Percentiles rank a stretch among this genome's conserved stretches.
Evolutionary conservation across 2,329 filamentous ascomycete genomes (phyloP).

Genomic region (Aspergillus sp.): DNA sequence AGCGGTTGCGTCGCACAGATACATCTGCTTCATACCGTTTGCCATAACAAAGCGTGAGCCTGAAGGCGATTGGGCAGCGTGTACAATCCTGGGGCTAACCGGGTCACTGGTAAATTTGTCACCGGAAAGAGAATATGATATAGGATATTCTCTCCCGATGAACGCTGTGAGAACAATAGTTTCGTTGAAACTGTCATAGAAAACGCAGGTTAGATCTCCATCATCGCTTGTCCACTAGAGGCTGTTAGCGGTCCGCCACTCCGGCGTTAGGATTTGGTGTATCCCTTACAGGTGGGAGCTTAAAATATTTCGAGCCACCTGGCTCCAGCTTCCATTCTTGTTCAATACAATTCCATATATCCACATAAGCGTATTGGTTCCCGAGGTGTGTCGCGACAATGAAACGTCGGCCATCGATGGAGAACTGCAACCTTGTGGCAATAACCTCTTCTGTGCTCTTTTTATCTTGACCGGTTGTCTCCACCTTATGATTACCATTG

Average conservation of each 20-base stretch:
- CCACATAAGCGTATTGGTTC: slow-evolving; percentile 25
- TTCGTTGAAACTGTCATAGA: slow-evolving; percentile 31
- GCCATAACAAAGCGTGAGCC: slow-evolving; percentile 29
- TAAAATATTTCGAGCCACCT: slow-evolving; percentile 19
- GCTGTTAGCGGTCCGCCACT: slow-evolving; percentile 8
- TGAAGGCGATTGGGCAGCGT: slow-evolving; percentile 36
- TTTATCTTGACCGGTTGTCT: slow-evolving; percentile 2
- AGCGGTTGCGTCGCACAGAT: slow-evolving; percentile 33
- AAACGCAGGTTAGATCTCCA: slow-evolving; percentile 34
- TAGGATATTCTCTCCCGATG: slow-evolving; percentile 21
- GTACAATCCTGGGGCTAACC: slow-evolving; percentile 31
- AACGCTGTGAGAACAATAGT: slow-evolving; percentile 30
- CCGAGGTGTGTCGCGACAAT: slow-evolving; percentile 35
- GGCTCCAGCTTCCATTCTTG: slow-evolving; percentile 19
- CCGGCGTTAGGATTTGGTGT: neutral
- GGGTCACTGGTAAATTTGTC: slow-evolving; percentile 27
- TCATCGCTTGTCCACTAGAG: slow-evolving; percentile 33
- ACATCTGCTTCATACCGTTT: slow-evolving; percentile 38
- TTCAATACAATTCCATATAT: slow-evolving; percentile 21
- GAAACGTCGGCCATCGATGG: slow-evolving; percentile 31
- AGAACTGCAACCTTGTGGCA: slow-evolving; percentile 34
- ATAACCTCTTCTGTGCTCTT: slow-evolving; percentile 25
- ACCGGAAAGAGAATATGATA: slow-evolving; percentile 18
- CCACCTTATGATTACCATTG: neutral
- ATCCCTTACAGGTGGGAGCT: slow-evolving; percentile 19